phyloP scores from a whole-genome alignment of 208 protist species.

The Wallacemonas collosoma region DNA sequence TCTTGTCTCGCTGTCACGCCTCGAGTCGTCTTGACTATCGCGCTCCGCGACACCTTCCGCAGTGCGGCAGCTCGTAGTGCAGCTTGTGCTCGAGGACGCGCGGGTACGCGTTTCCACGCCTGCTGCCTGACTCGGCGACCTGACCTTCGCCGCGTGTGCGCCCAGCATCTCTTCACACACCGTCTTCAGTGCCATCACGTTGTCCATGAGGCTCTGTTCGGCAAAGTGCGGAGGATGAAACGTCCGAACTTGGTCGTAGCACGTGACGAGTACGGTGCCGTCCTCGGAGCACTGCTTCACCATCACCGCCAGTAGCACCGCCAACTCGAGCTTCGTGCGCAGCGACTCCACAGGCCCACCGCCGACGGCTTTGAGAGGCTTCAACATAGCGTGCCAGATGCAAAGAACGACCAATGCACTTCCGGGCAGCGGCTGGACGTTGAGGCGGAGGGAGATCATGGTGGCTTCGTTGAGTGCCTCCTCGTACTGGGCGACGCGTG shows the following conservation, averaged over 20 bases:
- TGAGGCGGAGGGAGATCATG: slow-evolving; percentile 74
- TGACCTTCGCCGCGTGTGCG: not conserved
- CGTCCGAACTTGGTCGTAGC: slow-evolving; percentile 30
- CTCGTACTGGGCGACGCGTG: slow-evolving; percentile 50
- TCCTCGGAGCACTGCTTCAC: slow-evolving; percentile 88
- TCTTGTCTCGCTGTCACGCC: not conserved
- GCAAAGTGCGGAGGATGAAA: slow-evolving; percentile 19
- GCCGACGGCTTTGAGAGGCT: slow-evolving; percentile 30
- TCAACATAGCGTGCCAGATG: slow-evolving; percentile 32
- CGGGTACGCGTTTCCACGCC: not conserved
- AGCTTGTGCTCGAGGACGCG: no score
- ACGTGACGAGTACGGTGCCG: slow-evolving; percentile 62
- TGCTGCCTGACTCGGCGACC: not conserved
- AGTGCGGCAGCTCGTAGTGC: no score
- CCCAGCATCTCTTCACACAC: slow-evolving; percentile 18
- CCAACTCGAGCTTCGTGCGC: slow-evolving; percentile 69
- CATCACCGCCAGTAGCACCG: slow-evolving; percentile 86
- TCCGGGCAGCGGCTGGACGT: slow-evolving; percentile 91
- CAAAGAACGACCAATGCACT: slow-evolving; percentile 84
- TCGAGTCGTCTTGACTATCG: not conserved
- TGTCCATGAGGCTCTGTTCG: slow-evolving; percentile 2
- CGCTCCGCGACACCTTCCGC: no score
- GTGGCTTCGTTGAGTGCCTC: slow-evolving; percentile 79
- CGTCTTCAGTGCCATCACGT: slow-evolving; percentile 12
- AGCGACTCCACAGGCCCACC: slow-evolving; percentile 33